Percentiles rank a stretch among this genome's conserved stretches.
Evolutionary conservation across 202 grass and related monocot genomes (phyloP).

Genomic region (Saccharum hybrid): DNA sequence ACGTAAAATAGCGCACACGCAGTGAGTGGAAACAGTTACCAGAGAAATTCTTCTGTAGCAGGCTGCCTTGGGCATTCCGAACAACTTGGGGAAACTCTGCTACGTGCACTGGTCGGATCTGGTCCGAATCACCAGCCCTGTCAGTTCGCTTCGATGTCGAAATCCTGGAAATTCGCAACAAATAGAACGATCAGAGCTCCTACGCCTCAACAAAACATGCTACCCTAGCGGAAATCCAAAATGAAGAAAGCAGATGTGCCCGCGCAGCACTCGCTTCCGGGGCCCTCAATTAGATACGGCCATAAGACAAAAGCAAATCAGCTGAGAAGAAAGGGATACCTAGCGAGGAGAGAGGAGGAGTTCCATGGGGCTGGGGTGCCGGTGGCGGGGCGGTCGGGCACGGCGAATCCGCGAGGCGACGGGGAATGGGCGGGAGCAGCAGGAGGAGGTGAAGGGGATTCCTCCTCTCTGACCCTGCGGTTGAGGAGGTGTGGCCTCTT

Average conservation of each 20-base stretch:
- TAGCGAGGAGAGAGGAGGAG: slow-evolving; percentile 69
- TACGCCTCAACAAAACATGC: background rate
- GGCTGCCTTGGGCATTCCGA: slow-evolving; percentile 81
- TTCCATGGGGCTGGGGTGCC: slow-evolving; percentile 80
- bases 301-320: slow-evolving; percentile 16
- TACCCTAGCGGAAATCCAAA: slow-evolving; percentile 22
- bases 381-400: slow-evolving; percentile 57
- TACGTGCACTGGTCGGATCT: slow-evolving; percentile 79
- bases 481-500: slow-evolving; percentile 60
- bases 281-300: slow-evolving; percentile 18
- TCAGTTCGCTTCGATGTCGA: slow-evolving; percentile 58
- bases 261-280: slow-evolving; percentile 4
- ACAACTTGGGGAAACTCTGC: slow-evolving; percentile 78
- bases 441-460: slow-evolving; percentile 43
- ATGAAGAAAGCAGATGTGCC: background rate
- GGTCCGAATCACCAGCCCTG: slow-evolving; percentile 55
- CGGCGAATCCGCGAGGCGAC: slow-evolving; percentile 41
- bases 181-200: slow-evolving; percentile 9
- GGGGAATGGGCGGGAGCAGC: slow-evolving; percentile 40
- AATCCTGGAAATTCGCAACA: slow-evolving; percentile 53
- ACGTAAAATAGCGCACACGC: background rate
- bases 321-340: slow-evolving; percentile 41
- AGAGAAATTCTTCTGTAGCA: slow-evolving; percentile 63
- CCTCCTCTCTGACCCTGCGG: slow-evolving; percentile 46
- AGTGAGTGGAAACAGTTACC: slow-evolving; percentile 47